phyloP scores from a whole-genome alignment of 2,329 filamentous ascomycete genomes.

The Thielaviopsis populi region DNA sequence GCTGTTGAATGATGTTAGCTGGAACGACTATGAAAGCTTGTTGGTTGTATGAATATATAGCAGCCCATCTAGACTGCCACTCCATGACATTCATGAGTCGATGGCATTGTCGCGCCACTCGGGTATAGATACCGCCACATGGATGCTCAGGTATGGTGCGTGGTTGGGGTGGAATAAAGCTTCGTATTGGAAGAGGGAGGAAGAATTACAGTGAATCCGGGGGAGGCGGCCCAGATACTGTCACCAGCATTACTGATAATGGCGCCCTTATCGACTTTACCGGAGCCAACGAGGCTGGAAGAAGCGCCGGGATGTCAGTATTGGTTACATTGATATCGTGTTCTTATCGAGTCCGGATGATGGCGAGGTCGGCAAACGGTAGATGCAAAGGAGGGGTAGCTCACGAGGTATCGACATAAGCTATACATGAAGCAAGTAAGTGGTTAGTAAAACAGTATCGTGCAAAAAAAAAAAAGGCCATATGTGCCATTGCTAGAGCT shows the following conservation, averaged over 20 bases:
- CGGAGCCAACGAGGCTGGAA: slow-evolving; percentile 60
- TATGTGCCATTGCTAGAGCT: background rate
- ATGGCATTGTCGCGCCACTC: background rate
- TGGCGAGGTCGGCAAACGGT: background rate
- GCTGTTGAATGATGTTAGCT: slow-evolving; percentile 7
- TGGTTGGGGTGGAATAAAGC: background rate
- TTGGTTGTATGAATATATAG: background rate
- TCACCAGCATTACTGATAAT: slow-evolving; percentile 71
- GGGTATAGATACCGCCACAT: background rate
- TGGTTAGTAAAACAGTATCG: slow-evolving; percentile 20
- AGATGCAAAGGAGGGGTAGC: slow-evolving; percentile 12
- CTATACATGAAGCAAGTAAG: slow-evolving; percentile 23
- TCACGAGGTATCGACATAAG: slow-evolving; percentile 39
- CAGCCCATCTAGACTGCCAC: background rate
- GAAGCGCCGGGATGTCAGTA: slow-evolving; percentile 15
- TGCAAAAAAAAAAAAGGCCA: background rate
- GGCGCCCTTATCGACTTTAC: slow-evolving; percentile 68
- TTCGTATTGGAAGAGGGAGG: background rate
- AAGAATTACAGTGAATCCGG: slow-evolving; percentile 54
- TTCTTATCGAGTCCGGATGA: background rate
- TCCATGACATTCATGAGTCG: background rate
- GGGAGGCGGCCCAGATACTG: slow-evolving; percentile 59
- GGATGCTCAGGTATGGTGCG: background rate
- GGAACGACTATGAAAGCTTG: background rate
- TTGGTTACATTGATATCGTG: background rate